phyloP scores from a whole-genome alignment of 805 yeast genomes.

The Wickerhamiella australiensis region DNA sequence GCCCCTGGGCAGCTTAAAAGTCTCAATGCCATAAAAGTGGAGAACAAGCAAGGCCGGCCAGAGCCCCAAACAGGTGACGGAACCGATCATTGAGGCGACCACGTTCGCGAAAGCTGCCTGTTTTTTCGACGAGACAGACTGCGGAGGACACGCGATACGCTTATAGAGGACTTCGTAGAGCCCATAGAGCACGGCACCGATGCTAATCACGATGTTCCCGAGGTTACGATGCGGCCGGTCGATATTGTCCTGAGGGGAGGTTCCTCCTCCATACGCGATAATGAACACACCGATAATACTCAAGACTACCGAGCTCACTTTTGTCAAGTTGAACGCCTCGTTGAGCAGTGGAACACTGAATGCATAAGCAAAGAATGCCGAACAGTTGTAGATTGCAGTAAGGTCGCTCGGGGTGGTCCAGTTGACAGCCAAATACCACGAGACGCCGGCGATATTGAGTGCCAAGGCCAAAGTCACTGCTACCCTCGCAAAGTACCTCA shows the following conservation, averaged over 20 bases:
- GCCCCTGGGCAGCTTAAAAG: constrained; percentile 40
- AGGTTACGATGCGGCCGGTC: constrained; percentile 46
- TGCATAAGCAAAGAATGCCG: constrained; percentile 77
- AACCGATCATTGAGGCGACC: constrained; percentile 56
- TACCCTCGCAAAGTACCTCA: constrained; percentile 34
- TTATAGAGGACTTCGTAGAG: constrained; percentile 77
- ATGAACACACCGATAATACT: constrained; percentile 66
- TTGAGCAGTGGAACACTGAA: constrained; percentile 65
- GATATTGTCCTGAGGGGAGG: constrained; percentile 18
- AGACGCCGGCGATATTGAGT: constrained; percentile 60
- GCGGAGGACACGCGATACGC: constrained; percentile 62
- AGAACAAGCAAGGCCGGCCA: constrained; percentile 38
- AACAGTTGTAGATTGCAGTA: constrained; percentile 82
- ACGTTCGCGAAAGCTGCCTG: constrained; percentile 75
- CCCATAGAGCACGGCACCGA: constrained; percentile 70
- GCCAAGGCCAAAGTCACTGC: constrained; percentile 41
- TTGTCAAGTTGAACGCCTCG: constrained; percentile 52
- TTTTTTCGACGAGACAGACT: constrained; percentile 47
- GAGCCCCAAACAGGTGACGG: constrained; percentile 40
- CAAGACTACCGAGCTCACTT: constrained; percentile 52
- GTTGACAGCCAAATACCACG: constrained; percentile 80
- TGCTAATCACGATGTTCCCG: constrained; percentile 59
- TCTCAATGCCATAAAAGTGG: constrained; percentile 45
- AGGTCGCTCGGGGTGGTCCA: constrained; percentile 73
- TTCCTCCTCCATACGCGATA: constrained; percentile 46